Base-by-base conservation (phyloP, 2,329 filamentous ascomycete species). In the Ceratocystis ficicola region DNA sequence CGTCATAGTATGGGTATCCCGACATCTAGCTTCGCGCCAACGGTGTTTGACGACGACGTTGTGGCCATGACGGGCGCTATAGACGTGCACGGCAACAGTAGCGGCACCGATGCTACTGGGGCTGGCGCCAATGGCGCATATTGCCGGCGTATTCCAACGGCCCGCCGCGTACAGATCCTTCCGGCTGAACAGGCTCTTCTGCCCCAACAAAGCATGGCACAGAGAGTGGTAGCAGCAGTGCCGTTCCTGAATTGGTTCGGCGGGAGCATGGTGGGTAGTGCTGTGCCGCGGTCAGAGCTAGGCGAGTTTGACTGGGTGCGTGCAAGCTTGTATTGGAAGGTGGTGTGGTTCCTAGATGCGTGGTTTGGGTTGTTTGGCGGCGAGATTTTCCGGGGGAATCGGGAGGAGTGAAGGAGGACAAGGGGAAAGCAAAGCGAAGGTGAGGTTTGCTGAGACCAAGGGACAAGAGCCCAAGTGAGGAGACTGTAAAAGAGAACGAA, bases 281-380 rank as follows among this genome's bases (percentile, higher is more conserved):
- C 87, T 72, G 84, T 93, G 48, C 89, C 89, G 6, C 80, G 87
- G 52, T 86, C 81, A 64, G 87, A 90, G 64, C 79, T 81, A 55
- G 89, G 89, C 66, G 85, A 84, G 52, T 92, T 96, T 70, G 92
- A 96, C 74, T 88, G 86, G 79, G 83, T 83, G 52, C 77, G 77
- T 59, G 85, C 85, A 10, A 86, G 83, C 68, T 74, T 87, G 68
- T 87, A 87, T 75, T 87, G 85, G 85, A 83, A 83, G 73, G 71
- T 86, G 55, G 83, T 87, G 70, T 87, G 81, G 76, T 85, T 79
- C 76, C 75, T 87, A 28, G 84, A 86, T 71, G 76, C 77, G 20
- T 79, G 78, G 65, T 84, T 86, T 71, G 76, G 78, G 3, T 75
- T 86, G 48, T 86, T 86, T 72, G 79, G 79, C 52, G 79, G 82